Evolutionary conservation across 139 green algal species (phyloP), one percentile per base, ranked within the genome.

Genomic region (Mesotaenium endlicherianum): DNA sequence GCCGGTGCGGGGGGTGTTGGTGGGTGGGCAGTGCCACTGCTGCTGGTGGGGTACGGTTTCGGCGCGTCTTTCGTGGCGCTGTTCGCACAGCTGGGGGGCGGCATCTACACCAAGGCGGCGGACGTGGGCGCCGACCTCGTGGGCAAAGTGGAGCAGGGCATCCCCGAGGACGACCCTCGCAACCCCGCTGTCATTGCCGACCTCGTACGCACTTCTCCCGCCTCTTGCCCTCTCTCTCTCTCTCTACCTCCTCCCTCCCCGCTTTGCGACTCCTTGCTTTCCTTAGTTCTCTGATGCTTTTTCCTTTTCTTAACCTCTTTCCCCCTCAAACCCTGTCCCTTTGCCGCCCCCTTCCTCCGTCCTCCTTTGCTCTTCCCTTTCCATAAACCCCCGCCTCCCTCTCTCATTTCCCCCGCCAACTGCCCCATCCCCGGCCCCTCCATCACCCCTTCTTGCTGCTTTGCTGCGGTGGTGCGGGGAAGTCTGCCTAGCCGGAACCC

Each of bases 61-160:
- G 91, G 91, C n/a, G 91, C 91, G 2, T 91, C 85, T 26, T 91
- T 89, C 50, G 90, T 94, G 59, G 89, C 91, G 26, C 82, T 94
- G 17, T 94, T 94, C 59, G 91, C 88, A 8, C 92, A 90, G 34
- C 74, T 94, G 26, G 92, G 88, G 14, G 92, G 92, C 11, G 92
- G 92, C 45, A 95, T 95, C 67, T 95, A 94, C 88, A 95, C 92
- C 39, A 95, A 95, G 74, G 92, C 92, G 1, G 92, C 91, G 17
- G 92, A 95, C 72, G 93, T 95, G 20, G 93, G 93, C 3, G 93
- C 88, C 17, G 93, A 95, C 80, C 84, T 95, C 45, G 91, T 94
- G 1, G 93, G 93, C 49, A 95, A 95, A 84, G 90, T 95, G 20
- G 90, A 95, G 89, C n/a, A 57, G 8, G 82, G 70, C 47, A 95